phyloP scores from a whole-genome alignment of 495 filamentous ascomycete species.

The Xylaria palmicola region DNA sequence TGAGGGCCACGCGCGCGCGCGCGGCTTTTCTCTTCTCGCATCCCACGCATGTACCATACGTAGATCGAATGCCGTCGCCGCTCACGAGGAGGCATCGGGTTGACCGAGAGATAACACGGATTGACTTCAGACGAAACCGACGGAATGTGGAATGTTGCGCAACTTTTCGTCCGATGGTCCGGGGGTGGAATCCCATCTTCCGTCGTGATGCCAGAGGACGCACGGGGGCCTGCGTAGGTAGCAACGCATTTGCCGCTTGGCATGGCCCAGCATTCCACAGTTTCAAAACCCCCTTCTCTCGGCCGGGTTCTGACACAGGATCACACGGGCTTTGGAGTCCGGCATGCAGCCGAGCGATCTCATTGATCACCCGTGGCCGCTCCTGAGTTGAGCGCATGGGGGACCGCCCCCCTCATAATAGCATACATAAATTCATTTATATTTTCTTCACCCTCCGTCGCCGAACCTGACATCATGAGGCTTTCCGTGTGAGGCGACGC shows the following conservation, averaged over 20 bases:
- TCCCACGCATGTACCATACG: too few relatives aligned
- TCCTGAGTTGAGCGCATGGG: not conserved
- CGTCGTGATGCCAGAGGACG: too few relatives aligned
- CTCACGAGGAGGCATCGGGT: not conserved
- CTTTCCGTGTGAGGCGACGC: too few relatives aligned
- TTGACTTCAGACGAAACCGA: not conserved
- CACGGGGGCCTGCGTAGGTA: not conserved
- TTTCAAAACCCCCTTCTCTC: not conserved
- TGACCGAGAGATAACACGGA: not conserved
- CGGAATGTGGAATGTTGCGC: not conserved
- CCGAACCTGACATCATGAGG: too few relatives aligned
- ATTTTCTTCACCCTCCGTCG: too few relatives aligned
- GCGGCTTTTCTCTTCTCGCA: too few relatives aligned
- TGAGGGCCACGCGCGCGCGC: too few relatives aligned
- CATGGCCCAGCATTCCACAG: not conserved
- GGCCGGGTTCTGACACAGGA: not conserved
- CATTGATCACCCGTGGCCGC: slow-evolving; percentile 9
- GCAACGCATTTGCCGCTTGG: slow-evolving; percentile 1
- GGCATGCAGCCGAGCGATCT: slow-evolving; percentile 4
- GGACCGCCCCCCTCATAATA: too few relatives aligned
- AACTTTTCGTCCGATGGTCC: not conserved
- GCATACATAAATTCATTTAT: too few relatives aligned
- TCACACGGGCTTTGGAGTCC: slow-evolving; percentile 1
- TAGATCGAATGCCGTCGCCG: not conserved
- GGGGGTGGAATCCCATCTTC: not conserved